These are phyloP conservation scores for Fusarium sublunatum DNA, from an alignment of 2,329 filamentous ascomycete genomes.

Conservation along the genomic window DNA sequence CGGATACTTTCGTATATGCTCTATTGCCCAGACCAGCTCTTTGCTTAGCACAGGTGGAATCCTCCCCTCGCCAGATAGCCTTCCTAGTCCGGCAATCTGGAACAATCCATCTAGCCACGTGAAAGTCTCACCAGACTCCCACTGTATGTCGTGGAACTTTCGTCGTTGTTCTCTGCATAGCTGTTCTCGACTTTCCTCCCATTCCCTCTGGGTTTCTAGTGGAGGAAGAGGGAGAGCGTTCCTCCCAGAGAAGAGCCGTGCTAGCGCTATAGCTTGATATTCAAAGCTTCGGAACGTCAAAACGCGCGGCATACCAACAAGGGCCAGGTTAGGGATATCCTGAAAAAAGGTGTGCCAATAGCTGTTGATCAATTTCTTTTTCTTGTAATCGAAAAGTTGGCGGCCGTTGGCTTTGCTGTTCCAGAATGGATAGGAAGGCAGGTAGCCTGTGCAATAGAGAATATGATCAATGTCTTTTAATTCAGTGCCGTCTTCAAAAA, in stretches of 20 bases:
- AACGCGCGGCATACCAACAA: conserved; percentile 63
- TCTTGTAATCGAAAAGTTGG: conserved; percentile 61
- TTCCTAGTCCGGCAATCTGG: conserved; percentile 60
- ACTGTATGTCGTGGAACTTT: conserved; percentile 65
- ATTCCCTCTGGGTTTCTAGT: conserved; percentile 54
- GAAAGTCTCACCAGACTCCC: conserved; percentile 63
- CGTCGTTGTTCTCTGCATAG: conserved; percentile 46
- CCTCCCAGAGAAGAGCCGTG: conserved; percentile 59
- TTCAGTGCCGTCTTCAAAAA: conserved; percentile 54
- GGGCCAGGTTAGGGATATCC: conserved; percentile 59
- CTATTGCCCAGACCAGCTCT: conserved; percentile 60
- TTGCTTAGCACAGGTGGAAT: conserved; percentile 58
- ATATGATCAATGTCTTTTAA: conserved; percentile 54
- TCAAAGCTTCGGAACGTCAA: conserved; percentile 66
- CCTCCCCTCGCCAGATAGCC: conserved; percentile 59
- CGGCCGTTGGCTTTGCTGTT: conserved; percentile 59
- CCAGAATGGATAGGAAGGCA: conserved; percentile 61
- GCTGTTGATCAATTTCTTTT: conserved; percentile 55
- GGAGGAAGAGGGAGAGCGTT: conserved; percentile 55
- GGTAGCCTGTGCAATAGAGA: conserved; percentile 59
- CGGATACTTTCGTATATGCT: conserved; percentile 61
- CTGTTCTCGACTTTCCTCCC: conserved; percentile 58
- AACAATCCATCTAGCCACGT: conserved; percentile 60
- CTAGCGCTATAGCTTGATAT: conserved; percentile 66
- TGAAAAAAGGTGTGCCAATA: conserved; percentile 67